Base-by-base conservation (phyloP, 495 filamentous ascomycete species). In the Tetracladium marchalianum region DNA sequence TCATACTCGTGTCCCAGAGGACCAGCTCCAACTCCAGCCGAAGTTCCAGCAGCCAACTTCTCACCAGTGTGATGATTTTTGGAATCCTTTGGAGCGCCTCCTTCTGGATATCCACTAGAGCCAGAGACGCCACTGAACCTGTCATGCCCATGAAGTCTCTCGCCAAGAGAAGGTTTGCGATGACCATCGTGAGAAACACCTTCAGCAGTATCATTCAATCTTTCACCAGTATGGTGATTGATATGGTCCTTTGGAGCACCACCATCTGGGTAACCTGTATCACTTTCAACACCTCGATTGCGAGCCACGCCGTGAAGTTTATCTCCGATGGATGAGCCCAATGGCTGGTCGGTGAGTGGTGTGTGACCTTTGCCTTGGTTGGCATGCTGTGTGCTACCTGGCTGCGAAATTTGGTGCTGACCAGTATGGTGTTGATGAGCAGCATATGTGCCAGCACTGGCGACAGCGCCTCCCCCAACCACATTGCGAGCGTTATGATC, bases 221-320 rank as follows among this genome's bases (percentile, higher is more conserved):
- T 27, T 27, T 27, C 22, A 7, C 22, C 22, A 7, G 22, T 27
- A 27, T 27, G 22, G 7, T 27, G 22, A 27, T 27, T 27, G 22
- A 27, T 27, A 7, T 27, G 22, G 22, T 27, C 22, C 7, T 27
- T 27, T 3, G 22, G 22, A 27, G 22, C 22, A 27, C 22, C 22
- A 3, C 22, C 22, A 3, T 27, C 51, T 31, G 45, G 51, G 18
- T 46, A 45, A 0, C 51, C 51, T 6, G 35, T 36, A 4, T 18
- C 10, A 4, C 51, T 46, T 16, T 17, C 16, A 31, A 50, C 38
- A 8, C 52, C 52, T 36, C 47, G 52, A 34, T 54, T 54, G 1
- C 52, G 38, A 2, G 46, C 51, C 5, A 40, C 42, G 4, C 52
- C 52, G 34, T 54, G 52, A 7, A 54, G 31, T 2, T 43, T 46